phyloP scores from a whole-genome alignment of 495 filamentous ascomycete genomes.

The Emericellopsis terricola region DNA sequence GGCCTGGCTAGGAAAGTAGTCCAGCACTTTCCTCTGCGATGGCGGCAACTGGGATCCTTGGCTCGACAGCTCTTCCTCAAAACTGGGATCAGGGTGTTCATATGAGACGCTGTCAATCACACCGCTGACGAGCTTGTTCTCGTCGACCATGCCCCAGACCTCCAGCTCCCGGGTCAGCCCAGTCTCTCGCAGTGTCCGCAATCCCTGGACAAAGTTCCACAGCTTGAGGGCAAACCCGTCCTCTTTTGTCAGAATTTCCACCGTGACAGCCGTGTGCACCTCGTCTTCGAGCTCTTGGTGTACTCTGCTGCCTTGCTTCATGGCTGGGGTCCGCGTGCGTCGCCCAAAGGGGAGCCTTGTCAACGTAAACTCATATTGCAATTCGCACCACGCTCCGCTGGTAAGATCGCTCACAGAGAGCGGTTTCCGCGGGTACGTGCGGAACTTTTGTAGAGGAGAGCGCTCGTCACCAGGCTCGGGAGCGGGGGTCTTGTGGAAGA shows the following conservation, averaged over 20 bases:
- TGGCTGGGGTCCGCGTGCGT: constrained; percentile 56
- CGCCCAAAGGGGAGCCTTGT: constrained; percentile 47
- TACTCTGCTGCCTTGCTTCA: constrained; percentile 61
- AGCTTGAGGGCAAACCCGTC: constrained; percentile 68
- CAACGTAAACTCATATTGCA: constrained; percentile 81
- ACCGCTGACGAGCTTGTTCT: constrained; percentile 70
- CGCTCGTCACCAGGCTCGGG: constrained; percentile 10
- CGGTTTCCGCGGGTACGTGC: constrained; percentile 53
- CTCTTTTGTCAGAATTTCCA: constrained; percentile 57
- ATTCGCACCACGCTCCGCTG: constrained; percentile 84
- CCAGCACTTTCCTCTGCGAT: constrained; percentile 9
- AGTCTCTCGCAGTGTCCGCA: constrained; percentile 54
- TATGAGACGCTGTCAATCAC: constrained; percentile 79
- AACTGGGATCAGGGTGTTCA: constrained; percentile 48
- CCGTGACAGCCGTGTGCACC: constrained; percentile 54
- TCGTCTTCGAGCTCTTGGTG: constrained; percentile 76
- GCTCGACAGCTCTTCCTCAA: constrained; percentile 34
- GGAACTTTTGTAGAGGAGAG: constrained; percentile 49
- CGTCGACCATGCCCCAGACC: constrained; percentile 79
- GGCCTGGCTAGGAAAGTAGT: constrained; percentile 5
- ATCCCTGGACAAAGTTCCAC: constrained; percentile 84
- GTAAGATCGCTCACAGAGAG: constrained; percentile 85
- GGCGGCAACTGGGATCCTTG: not conserved
- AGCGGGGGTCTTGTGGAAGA: too few species aligned
- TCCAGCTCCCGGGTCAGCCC: constrained; percentile 81